A percentile compares a stretch with the other conserved stretches of the same genome.
These are phyloP conservation scores for Morella rubra DNA, from an alignment of 306 rosid species.

Conservation along the genomic window DNA sequence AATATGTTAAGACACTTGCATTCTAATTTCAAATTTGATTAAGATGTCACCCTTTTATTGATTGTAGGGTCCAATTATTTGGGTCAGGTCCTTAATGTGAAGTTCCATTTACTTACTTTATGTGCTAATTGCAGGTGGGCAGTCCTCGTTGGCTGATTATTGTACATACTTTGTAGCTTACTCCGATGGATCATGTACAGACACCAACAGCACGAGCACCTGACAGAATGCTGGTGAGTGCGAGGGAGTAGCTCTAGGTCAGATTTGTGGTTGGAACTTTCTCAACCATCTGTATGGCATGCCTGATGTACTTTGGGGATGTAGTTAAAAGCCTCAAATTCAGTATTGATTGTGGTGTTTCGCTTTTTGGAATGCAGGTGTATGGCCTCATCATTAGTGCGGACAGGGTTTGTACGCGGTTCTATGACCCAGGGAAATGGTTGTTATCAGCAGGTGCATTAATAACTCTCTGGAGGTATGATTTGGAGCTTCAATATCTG, in stretches of 20 bases:
- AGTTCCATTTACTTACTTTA: constrained; percentile 12
- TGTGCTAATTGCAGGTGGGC: constrained; percentile 76
- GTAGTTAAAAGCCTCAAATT: constrained; percentile 5
- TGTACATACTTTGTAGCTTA: constrained; percentile 97
- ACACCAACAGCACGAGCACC: constrained; percentile 88
- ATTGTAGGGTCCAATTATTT: not conserved
- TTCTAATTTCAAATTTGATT: not conserved
- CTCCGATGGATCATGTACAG: constrained; percentile 98
- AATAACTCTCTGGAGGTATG: constrained; percentile 79
- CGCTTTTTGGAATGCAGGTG: constrained; percentile 55
- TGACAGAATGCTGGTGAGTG: constrained; percentile 94
- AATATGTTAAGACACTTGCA: not conserved
- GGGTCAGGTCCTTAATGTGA: constrained; percentile 14
- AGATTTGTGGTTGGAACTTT: constrained; percentile 29
- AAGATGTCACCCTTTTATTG: not conserved
- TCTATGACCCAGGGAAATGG: constrained; percentile 92
- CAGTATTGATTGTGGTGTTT: constrained; percentile 31
- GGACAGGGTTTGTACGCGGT: constrained; percentile 92
- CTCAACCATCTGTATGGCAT: not conserved
- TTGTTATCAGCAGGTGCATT: constrained; percentile 87
- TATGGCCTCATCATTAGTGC: constrained; percentile 92
- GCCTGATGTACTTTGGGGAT: constrained; percentile 1
- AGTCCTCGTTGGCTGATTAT: constrained; percentile 96
- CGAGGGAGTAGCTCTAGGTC: constrained; percentile 93
- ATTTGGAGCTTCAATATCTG: constrained; percentile 17